Evolutionary conservation across 192 early-diverging fungal species (phyloP), one percentile per base, ranked within the genome.

Genomic region (Jimgerdemannia lactiflua): DNA sequence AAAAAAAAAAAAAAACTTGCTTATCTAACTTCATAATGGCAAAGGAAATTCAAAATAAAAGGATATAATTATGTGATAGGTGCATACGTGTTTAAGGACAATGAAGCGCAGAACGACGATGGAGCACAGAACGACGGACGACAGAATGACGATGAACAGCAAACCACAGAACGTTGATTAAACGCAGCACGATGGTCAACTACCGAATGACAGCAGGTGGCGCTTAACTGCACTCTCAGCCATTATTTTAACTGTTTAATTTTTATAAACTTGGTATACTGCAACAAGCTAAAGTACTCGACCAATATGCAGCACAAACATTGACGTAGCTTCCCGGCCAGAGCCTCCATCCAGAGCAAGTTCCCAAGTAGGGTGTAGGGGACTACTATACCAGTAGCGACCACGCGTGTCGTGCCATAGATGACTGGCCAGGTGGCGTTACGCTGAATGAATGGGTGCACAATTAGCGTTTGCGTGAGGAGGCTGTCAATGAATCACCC

Each of bases 381-480:
- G 63, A 86, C 63, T 3, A 42, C 64, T 17, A 79, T 39, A 9
- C 78, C 79, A 74, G 83, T 70, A 0, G 39, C 42, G 4, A 76
- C 69, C 39, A 84, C 70, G 14, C 75, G 42, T 29, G 71, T 3
- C 8, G 83, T 81, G 4, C 71, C 69, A 3, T 75, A 44, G 18
- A 75, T 39, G 8, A 88, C 72, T 1, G 80, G 74, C 17, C 9
- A 42, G 8, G 87, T 64, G 0, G 85, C 79, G 3, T 64, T 71
- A 4, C 78, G 69, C 71, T 87, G 87, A 39, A 87, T 14, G 65
- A 88, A 87, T 3, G 87, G 78, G 40, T 87, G 79, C 9, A 88
- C 81, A 41, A 88, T 79, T 54, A 87, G 17, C 19, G 81, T 78
- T 71, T 87, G 87, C 1, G 84, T 81, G 17, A 84, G 49, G 6